Percentiles rank a stretch among this genome's conserved stretches.
phyloP scores from a whole-genome alignment of 2,329 filamentous ascomycete species.

The Akanthomyces dipterigenus region DNA sequence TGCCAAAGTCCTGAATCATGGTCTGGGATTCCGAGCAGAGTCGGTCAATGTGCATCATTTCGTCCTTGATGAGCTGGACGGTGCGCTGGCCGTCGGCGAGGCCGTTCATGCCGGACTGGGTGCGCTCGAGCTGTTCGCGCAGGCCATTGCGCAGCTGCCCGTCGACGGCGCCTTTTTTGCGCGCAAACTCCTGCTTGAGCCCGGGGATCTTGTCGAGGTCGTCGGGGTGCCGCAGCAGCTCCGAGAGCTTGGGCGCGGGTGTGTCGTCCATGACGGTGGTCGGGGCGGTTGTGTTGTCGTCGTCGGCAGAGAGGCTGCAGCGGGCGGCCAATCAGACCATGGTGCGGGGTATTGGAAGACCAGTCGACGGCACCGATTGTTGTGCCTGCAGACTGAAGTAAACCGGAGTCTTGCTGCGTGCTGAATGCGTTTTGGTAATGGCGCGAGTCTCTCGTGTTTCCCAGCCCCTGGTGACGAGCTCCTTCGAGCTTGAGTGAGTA shows the following conservation, averaged over 20 bases:
- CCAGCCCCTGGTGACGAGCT: neutral
- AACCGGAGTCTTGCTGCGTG: too few species aligned
- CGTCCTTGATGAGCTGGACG: conserved; percentile 89
- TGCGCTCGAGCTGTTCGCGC: conserved; percentile 88
- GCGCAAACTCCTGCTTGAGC: conserved; percentile 85
- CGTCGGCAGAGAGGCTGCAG: conserved; percentile 1
- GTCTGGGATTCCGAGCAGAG: conserved; percentile 95
- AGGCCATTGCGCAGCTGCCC: conserved; percentile 82
- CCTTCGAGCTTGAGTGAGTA: neutral
- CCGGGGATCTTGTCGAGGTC: conserved; percentile 93
- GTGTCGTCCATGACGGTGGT: conserved; percentile 43
- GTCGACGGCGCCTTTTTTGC: conserved; percentile 90
- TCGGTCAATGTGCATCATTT: conserved; percentile 98
- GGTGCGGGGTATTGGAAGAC: conserved; percentile 12
- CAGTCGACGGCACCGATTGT: neutral
- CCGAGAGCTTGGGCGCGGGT: conserved; percentile 72
- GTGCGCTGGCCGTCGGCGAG: conserved; percentile 87
- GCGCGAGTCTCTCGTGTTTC: neutral
- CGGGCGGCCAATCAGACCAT: conserved; percentile 22
- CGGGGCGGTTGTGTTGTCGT: neutral
- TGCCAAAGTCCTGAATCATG: conserved; percentile 94
- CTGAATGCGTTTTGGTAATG: neutral
- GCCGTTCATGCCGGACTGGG: conserved; percentile 84
- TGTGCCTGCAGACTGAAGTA: neutral
- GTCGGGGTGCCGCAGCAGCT: conserved; percentile 90